Percentiles rank a stretch among this genome's conserved stretches.
These are phyloP conservation scores for Agroathelia rolfsii DNA, from an alignment of 1,284 basidiomycete genomes.

Conservation along the genomic window DNA sequence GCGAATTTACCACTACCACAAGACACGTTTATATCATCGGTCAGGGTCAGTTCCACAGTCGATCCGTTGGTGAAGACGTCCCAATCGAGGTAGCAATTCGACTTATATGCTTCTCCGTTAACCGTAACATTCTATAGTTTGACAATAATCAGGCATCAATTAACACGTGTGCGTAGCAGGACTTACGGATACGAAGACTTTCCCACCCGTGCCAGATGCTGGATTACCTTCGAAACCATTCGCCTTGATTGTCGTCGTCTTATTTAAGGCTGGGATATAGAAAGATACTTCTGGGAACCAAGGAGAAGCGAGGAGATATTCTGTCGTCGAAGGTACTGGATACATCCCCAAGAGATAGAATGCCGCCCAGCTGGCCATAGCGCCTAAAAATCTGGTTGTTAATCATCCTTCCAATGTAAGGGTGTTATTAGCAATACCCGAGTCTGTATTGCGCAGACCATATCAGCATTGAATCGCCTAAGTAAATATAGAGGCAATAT, in stretches of 20 bases:
- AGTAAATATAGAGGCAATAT: slow-evolving; percentile 3
- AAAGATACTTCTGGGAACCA: slow-evolving; percentile 53
- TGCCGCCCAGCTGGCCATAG: slow-evolving; percentile 59
- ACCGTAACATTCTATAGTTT: slow-evolving; percentile 39
- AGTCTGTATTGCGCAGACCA: too few relatives aligned
- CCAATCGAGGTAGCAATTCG: slow-evolving; percentile 55
- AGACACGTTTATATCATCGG: slow-evolving; percentile 36
- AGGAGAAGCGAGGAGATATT: slow-evolving; percentile 51
- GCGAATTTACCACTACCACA: slow-evolving; percentile 37
- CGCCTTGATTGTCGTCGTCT: slow-evolving; percentile 44
- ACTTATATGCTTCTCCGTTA: slow-evolving; percentile 44
- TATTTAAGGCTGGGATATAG: slow-evolving; percentile 45
- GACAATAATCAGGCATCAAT: not conserved
- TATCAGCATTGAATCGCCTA: too few relatives aligned
- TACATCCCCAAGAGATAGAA: slow-evolving; percentile 55
- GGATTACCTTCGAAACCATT: slow-evolving; percentile 46
- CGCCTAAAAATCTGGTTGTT: slow-evolving; percentile 27
- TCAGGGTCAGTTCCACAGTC: slow-evolving; percentile 38
- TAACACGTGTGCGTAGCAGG: slow-evolving; percentile 1
- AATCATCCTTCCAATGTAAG: slow-evolving; percentile 6
- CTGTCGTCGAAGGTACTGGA: slow-evolving; percentile 49
- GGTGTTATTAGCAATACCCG: too few relatives aligned
- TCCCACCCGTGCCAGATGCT: slow-evolving; percentile 35
- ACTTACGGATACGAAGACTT: slow-evolving; percentile 44
- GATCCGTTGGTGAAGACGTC: slow-evolving; percentile 43